phyloP scores from a whole-genome alignment of 1,284 basidiomycete genomes.

The Chiua sp. region DNA sequence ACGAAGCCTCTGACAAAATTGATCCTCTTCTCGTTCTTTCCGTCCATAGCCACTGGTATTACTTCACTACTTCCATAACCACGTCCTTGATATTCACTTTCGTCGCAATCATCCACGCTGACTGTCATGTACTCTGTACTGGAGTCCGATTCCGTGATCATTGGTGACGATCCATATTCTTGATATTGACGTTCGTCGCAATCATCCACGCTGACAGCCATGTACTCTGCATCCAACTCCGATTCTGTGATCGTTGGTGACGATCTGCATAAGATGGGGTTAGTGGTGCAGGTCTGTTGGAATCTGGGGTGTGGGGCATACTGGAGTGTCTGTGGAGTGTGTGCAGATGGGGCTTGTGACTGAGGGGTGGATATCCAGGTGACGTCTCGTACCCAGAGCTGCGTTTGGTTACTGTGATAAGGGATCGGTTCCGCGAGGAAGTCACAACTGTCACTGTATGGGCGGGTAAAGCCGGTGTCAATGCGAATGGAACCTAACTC shows the following conservation, averaged over 20 bases:
- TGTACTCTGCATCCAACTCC: constrained; percentile 38
- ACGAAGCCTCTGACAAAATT: constrained; percentile 38
- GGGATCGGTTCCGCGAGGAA: constrained; percentile 28
- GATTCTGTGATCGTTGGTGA: constrained; percentile 39
- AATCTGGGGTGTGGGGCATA: constrained; percentile 27
- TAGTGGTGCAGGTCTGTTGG: constrained; percentile 32
- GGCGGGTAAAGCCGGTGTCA: constrained; percentile 35
- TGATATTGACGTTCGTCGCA: constrained; percentile 25
- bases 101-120: constrained; percentile 34
- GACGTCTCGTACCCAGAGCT: constrained; percentile 33
- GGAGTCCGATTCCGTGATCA: constrained; percentile 37
- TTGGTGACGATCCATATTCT: constrained; percentile 36
- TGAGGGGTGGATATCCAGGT: constrained; percentile 37
- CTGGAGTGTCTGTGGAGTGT: constrained; percentile 36
- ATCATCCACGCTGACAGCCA: constrained; percentile 39
- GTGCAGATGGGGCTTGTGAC: constrained; percentile 35
- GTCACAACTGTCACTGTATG: constrained; percentile 33
- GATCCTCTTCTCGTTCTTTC: constrained; percentile 34
- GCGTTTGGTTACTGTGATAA: constrained; percentile 31
- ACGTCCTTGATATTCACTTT: constrained; percentile 24
- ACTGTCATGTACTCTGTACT: constrained; percentile 42
- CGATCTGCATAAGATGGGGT: constrained; percentile 35
- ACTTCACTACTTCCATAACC: constrained; percentile 30
- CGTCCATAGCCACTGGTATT: constrained; percentile 22
- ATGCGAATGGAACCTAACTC: constrained; percentile 32